Conservation (phyloP, 106 monocot species). For the Vanilla planifolia region DNA sequence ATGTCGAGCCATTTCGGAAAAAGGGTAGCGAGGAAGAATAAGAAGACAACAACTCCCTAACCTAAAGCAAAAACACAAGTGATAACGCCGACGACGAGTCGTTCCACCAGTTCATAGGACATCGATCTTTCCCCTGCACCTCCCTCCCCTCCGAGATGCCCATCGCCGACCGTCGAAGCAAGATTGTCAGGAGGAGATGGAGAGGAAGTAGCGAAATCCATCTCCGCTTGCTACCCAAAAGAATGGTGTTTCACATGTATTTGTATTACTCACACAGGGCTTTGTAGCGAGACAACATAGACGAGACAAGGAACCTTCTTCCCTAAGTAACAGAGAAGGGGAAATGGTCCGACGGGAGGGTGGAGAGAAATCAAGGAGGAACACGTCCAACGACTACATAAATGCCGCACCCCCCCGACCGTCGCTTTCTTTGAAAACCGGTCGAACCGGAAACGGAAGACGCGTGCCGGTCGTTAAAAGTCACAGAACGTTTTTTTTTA, state of each 20-base stretch:
- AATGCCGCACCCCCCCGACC: too few species aligned
- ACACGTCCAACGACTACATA: background rate
- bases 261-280: background rate
- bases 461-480: too few species aligned
- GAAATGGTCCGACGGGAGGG: too few species aligned
- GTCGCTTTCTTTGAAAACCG: too few species aligned
- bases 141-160: background rate
- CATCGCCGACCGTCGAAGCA: background rate
- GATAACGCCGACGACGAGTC: constrained; percentile 29
- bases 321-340: background rate
- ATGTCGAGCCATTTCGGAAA: background rate
- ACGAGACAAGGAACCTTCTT: background rate
- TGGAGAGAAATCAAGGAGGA: background rate
- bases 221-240: background rate
- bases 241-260: constrained; percentile 2
- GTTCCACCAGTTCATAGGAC: constrained; percentile 21
- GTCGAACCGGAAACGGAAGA: too few species aligned
- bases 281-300: too few species aligned
- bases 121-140: constrained; percentile 4
- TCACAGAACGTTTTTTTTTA: too few species aligned
- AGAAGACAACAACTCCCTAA: background rate
- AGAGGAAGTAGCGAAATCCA: constrained; percentile 2
- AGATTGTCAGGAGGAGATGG: background rate
- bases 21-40: background rate
- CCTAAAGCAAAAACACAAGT: constrained; percentile 60